Base-by-base conservation (phyloP, 2,329 filamentous ascomycete species). In the Diaporthe vexans region DNA sequence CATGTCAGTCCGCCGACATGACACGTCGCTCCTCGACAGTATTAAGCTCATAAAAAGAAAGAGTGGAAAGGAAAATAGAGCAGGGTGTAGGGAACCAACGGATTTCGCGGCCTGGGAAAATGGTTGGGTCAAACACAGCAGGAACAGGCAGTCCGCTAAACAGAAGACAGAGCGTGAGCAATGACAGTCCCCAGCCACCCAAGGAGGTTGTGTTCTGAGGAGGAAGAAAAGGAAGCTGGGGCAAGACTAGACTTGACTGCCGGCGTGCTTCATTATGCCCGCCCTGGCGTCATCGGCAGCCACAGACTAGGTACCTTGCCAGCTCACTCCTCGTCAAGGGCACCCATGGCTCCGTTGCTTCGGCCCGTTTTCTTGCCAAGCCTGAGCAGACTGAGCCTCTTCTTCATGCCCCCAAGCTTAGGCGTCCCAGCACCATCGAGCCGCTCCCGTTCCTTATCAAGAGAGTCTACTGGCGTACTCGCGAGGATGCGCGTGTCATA, bases 331-430 rank as follows among this genome's bases (percentile, higher is more conserved):
- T 91, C 89, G 72, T 89, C 86, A 76, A 91, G 81, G 77, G 88
- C 88, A 71, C 85, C 85, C 88, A 90, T 90, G 75, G 84, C 80
- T 37, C 82, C 86, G 75, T 82, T 86, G 65, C 82, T 85, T 81
- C 91, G 92, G 80, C 89, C 91, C 59, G 85, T 86, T 84, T 94
- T 94, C 81, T 91, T 92, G 40, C 93, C 92, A 68, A 95, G 87
- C 81, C 93, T 94, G 79, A 97, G 86, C 79, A 95, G 86, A 81
- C 94, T 97, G 77, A 97, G 87, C 79, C 95, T 86, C 85, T 95
- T 96, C 84, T 92, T 91, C 77, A 97, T 90, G 74, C 91, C 93
- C 48, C 89, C 90, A 70, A 89, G 89, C 79, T 88, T 87, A 73
- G 83, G 81, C 51, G 85, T 80, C 5, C 84, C 82, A 17, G 77